A percentile compares a stretch with the other conserved stretches of the same genome.
These are phyloP conservation scores for Ustilago shanxiensis DNA, from an alignment of 1,284 basidiomycete species.

Conservation along the genomic window DNA sequence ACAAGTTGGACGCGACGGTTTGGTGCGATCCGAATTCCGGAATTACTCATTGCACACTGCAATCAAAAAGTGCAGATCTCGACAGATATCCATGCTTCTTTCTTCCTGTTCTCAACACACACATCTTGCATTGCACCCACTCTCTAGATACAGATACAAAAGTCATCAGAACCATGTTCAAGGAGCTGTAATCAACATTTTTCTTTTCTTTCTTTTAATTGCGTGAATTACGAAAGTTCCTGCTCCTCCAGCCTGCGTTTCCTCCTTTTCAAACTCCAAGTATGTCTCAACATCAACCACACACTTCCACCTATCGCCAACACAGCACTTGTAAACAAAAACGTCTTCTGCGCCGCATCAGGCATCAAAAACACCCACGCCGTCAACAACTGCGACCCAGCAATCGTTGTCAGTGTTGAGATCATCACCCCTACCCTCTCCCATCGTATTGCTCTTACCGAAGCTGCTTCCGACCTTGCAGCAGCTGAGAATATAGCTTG, in stretches of 20 bases:
- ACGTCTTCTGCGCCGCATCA: constrained; percentile 23
- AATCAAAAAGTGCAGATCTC: too few relatives aligned
- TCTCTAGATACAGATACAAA: too few relatives aligned
- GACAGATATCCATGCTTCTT: too few relatives aligned
- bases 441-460: constrained; percentile 18
- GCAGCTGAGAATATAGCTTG: too few relatives aligned
- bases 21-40: too few relatives aligned
- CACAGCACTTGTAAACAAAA: constrained; percentile 27
- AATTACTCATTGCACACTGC: too few relatives aligned
- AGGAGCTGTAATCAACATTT: too few relatives aligned
- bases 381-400: constrained; percentile 21
- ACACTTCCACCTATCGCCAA: constrained; percentile 28
- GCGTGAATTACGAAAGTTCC: neutral
- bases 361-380: constrained; percentile 35
- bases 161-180: too few relatives aligned
- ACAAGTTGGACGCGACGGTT: neutral
- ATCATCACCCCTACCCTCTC: constrained; percentile 34
- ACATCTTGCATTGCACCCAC: too few relatives aligned
- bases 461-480: neutral
- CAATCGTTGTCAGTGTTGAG: constrained; percentile 25
- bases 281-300: constrained; percentile 36
- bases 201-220: too few relatives aligned
- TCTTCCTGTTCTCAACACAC: too few relatives aligned
- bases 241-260: neutral
- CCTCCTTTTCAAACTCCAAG: constrained; percentile 1